phyloP scores from a whole-genome alignment of 306 rosid genomes.

The Cyclanthera cordifolia region DNA sequence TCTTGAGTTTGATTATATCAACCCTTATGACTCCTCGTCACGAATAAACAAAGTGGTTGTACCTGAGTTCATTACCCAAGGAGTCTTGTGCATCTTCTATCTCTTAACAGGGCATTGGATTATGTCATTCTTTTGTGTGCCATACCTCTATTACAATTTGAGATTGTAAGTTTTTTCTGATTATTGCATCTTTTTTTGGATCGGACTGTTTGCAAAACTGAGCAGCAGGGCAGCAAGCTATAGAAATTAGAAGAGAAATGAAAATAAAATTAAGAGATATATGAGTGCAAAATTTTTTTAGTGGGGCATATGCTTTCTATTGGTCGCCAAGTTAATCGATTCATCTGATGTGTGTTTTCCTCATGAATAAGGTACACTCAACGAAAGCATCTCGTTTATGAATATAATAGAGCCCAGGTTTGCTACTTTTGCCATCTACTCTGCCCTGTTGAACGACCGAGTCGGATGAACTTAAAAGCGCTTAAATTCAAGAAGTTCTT shows the following conservation, averaged over 20 bases:
- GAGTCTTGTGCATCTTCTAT: conserved; percentile 44
- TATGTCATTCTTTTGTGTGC: conserved; percentile 49
- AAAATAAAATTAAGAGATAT: neutral
- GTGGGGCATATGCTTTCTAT: neutral
- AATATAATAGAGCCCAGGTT: neutral
- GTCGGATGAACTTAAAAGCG: neutral
- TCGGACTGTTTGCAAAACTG: conserved; percentile 3
- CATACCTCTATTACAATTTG: conserved; percentile 60
- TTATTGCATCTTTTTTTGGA: neutral
- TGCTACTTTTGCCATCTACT: neutral
- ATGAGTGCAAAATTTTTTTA: neutral
- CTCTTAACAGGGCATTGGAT: conserved; percentile 72
- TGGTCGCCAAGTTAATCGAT: neutral
- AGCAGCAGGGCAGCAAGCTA: neutral
- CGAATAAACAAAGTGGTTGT: conserved; percentile 55
- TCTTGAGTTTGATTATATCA: conserved; percentile 83
- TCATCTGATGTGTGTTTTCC: conserved; percentile 9
- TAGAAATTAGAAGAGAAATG: neutral
- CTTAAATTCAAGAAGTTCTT: neutral
- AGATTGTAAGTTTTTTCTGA: conserved; percentile 44
- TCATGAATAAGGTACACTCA: conserved; percentile 44
- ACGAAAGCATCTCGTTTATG: conserved; percentile 49
- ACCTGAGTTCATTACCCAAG: conserved; percentile 63
- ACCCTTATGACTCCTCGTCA: conserved; percentile 72
- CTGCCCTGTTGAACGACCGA: neutral